Evolutionary conservation across 2,329 filamentous ascomycete species (phyloP).

Genomic region (Beauveria sp.): DNA sequence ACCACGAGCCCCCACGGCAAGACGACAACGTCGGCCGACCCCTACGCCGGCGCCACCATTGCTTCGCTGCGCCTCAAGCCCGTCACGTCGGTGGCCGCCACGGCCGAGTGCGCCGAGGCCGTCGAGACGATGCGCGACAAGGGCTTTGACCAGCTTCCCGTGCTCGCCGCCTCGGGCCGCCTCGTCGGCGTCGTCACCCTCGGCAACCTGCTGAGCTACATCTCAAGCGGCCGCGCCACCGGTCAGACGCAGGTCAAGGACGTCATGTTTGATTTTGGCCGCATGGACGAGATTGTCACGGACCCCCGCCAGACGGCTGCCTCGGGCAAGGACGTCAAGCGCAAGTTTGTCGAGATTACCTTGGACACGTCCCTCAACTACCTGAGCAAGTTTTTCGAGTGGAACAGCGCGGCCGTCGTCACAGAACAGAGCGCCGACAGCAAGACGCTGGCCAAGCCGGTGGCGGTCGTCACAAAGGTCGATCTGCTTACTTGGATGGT

Average conservation of each 20-base stretch:
- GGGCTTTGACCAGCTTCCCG: constrained; percentile 94
- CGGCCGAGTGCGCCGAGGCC: constrained; percentile 70
- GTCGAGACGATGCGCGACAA: constrained; percentile 98
- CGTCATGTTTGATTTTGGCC: constrained; percentile 95
- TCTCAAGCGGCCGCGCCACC: constrained; percentile 73
- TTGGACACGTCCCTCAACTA: constrained; percentile 76
- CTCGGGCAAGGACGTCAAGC: constrained; percentile 36
- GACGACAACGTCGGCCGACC: constrained; percentile 45
- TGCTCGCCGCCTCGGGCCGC: constrained; percentile 62
- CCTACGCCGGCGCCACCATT: constrained; percentile 73
- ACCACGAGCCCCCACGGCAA: constrained; percentile 26
- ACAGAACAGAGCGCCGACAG: constrained; percentile 62
- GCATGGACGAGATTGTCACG: constrained; percentile 82
- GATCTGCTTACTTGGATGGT: constrained; percentile 91
- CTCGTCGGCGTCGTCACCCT: constrained; percentile 91
- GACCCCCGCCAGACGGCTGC: constrained; percentile 62
- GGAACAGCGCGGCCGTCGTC: constrained; percentile 93
- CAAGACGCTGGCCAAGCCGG: constrained; percentile 60
- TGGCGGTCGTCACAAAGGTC: constrained; percentile 93
- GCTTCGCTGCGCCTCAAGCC: constrained; percentile 82
- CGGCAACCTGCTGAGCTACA: constrained; percentile 86
- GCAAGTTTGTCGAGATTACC: constrained; percentile 90
- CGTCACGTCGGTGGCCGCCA: constrained; percentile 72
- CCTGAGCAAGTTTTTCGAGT: constrained; percentile 90
- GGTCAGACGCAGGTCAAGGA: constrained; percentile 67